A percentile compares a stretch with the other conserved stretches of the same genome.
phyloP scores from a whole-genome alignment of 306 rosid species.

The Bauhinia variegata region DNA sequence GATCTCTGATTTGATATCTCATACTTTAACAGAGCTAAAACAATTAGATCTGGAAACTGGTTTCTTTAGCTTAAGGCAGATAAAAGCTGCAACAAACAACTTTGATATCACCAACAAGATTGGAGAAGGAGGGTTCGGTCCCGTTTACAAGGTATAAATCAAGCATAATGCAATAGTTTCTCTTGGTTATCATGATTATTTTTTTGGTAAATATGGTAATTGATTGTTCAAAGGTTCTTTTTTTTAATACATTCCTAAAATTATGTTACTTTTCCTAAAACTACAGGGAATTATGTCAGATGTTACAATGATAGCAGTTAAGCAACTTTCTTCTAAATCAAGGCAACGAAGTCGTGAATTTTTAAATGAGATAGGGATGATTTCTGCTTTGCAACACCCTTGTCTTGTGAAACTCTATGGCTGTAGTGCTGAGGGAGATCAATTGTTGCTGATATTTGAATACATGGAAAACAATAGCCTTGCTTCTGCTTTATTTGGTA shows the following conservation, averaged over 20 bases:
- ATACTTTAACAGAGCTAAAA: too few species aligned
- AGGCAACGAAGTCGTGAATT: constrained; percentile 55
- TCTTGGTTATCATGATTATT: constrained; percentile 1
- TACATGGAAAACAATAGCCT: constrained; percentile 55
- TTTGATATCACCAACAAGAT: too few species aligned
- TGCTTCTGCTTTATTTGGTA: too few species aligned
- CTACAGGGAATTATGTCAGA: constrained; percentile 49
- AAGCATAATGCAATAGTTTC: not conserved
- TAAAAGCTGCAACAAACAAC: too few species aligned
- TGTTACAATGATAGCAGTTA: constrained; percentile 45
- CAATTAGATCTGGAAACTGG: too few species aligned
- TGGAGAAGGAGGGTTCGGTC: too few species aligned
- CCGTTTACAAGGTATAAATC: constrained; percentile 46
- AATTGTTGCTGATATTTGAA: constrained; percentile 47
- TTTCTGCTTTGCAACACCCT: constrained; percentile 53
- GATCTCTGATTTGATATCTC: too few species aligned
- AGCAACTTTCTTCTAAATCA: constrained; percentile 51
- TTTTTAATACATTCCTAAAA: not conserved
- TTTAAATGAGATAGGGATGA: constrained; percentile 52
- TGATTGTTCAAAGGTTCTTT: not conserved
- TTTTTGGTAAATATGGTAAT: not conserved
- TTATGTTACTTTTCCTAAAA: not conserved
- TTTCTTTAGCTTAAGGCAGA: too few species aligned
- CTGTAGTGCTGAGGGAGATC: constrained; percentile 48
- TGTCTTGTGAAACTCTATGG: constrained; percentile 53